Evolutionary conservation across 1,284 basidiomycete species (phyloP), one percentile per base, ranked within the genome.

Genomic region (Gastroboletus turbinatus): DNA sequence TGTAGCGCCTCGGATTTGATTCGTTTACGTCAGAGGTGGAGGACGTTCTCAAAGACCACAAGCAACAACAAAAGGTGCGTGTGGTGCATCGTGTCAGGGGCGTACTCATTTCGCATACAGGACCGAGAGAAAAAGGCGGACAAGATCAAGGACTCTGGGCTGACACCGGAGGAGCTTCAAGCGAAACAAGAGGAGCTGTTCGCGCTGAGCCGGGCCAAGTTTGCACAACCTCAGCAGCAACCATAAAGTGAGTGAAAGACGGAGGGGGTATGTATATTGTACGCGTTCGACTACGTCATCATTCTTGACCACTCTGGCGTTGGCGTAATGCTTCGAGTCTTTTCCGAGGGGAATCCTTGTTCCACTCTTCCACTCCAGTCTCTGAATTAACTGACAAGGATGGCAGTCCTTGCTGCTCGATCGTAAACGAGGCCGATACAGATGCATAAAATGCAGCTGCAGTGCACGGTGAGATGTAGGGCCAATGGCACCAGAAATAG

Each of bases 1-100:
- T 56, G 40, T 63, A 94, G 90, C 84, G 88, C 46, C 82, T 96
- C 19, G 94, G 94, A n/a, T 96, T 96, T 65, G 91, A 94, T 63
- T 82, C 83, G 16, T 96, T 94, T 72, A 88, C 88, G 19, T 76
- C 84, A 16, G 95, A 98, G 64, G 94, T 98, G 6, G 89, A 96
- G 69, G 90, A 90, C 64, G 95, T 98, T 25, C 77, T 97, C 55
- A 87, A 93, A 67, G 96, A 98, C 67, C 95, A 98, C 72, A 98
- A 98, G 69, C 92, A 95, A 69, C 90, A 94, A 61, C 90, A 92
- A 71, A 98, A 96, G 83, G 94, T 88, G 55, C 58, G 77, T 72
- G 62, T 55, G 63, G 60, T 63, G 21, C 50, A 48, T 44, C 42
- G 38, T 44, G 42, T 39, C 29, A 32, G 50, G 51, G 40, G 59